Conservation (phyloP, 2,329 filamentous ascomycete species). For the Penicillium polonicum region DNA sequence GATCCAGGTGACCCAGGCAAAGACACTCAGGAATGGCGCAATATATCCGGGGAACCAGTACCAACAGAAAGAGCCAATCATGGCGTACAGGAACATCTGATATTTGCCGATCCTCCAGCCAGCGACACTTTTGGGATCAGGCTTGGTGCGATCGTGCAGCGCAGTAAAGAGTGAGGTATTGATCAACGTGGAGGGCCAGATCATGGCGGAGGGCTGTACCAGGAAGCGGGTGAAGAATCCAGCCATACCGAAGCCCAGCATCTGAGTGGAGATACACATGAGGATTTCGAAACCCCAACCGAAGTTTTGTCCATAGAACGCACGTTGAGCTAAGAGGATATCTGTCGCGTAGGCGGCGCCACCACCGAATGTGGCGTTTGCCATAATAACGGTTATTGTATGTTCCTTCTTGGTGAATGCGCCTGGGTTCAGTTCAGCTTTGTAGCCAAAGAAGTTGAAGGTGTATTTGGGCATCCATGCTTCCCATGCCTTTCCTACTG, state of each 20-base stretch:
- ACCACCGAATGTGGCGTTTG: slow-evolving; percentile 65
- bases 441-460: slow-evolving; percentile 39
- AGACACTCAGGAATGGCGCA: slow-evolving; percentile 67
- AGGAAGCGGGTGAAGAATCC: slow-evolving; percentile 66
- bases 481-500: slow-evolving; percentile 46
- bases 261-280: slow-evolving; percentile 67
- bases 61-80: slow-evolving; percentile 60
- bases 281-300: slow-evolving; percentile 66
- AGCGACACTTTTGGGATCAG: slow-evolving; percentile 56
- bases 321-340: slow-evolving; percentile 67
- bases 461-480: slow-evolving; percentile 38
- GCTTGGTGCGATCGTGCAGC: slow-evolving; percentile 64
- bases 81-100: slow-evolving; percentile 61
- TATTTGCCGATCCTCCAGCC: slow-evolving; percentile 68
- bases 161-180: slow-evolving; percentile 68
- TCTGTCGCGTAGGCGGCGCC: slow-evolving; percentile 68
- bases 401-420: slow-evolving; percentile 51
- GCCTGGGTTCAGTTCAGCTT: slow-evolving; percentile 45
- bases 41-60: slow-evolving; percentile 70
- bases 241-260: slow-evolving; percentile 67
- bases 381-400: slow-evolving; percentile 50
- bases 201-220: slow-evolving; percentile 61
- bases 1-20: slow-evolving; percentile 71
- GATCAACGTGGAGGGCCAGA: slow-evolving; percentile 69
- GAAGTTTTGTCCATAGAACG: slow-evolving; percentile 71